Evolutionary conservation across 305 asterid species (phyloP).

Genomic region (Fraxinus baroniana): DNA sequence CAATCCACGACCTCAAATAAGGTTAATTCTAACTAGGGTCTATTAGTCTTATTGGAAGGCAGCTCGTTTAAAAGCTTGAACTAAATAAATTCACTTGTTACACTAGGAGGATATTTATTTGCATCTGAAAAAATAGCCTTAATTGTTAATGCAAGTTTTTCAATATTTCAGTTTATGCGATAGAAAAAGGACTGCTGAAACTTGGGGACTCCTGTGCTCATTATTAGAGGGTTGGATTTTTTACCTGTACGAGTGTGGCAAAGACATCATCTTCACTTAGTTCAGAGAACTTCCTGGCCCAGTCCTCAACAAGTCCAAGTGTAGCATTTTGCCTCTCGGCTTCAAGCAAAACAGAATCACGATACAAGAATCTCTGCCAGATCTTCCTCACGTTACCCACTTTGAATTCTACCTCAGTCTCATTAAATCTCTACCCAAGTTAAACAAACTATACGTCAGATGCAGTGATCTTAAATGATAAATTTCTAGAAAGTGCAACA

Average conservation of each 20-base stretch:
- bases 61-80: background rate
- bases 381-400: constrained; percentile 71
- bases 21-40: background rate
- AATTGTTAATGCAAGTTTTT: background rate
- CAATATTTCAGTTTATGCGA: background rate
- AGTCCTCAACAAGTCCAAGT: constrained; percentile 48
- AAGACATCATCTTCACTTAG: constrained; percentile 71
- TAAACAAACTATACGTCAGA: background rate
- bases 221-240: background rate
- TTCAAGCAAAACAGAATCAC: constrained; percentile 78
- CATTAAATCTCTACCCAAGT: constrained; percentile 54
- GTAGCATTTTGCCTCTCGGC: constrained; percentile 75
- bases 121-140: background rate
- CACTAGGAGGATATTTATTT: background rate
- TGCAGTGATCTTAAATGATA: background rate
- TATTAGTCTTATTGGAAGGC: background rate
- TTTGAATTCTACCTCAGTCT: constrained; percentile 72
- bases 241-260: constrained; percentile 82
- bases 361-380: constrained; percentile 92
- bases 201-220: background rate
- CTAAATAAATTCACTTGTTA: background rate
- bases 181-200: background rate
- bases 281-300: constrained; percentile 65
- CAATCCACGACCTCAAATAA: background rate
- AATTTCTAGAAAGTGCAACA: background rate